phyloP scores from a whole-genome alignment of 768 basidiomycete genomes.

The Psilocybe subaeruginosa region DNA sequence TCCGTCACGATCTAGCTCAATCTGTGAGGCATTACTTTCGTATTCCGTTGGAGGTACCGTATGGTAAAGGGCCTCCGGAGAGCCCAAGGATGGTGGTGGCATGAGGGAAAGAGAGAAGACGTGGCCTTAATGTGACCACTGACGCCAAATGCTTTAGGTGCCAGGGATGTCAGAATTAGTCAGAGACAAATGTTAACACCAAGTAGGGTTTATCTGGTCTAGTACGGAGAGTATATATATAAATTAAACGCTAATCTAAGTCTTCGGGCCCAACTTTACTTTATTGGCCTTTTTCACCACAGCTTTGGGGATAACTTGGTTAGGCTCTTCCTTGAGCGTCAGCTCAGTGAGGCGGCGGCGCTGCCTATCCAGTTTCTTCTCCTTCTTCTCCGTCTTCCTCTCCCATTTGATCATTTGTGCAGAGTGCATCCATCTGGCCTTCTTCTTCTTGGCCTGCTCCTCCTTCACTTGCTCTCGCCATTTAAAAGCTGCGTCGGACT shows the following conservation, averaged over 20 bases:
- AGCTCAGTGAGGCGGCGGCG: conserved; percentile 59
- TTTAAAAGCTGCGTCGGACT: conserved; percentile 76
- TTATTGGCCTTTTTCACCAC: not conserved
- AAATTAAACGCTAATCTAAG: not conserved
- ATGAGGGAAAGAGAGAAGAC: conserved; percentile 19
- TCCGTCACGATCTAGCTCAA: conserved; percentile 32
- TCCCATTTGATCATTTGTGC: conserved; percentile 52
- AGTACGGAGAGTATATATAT: not conserved
- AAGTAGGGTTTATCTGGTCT: not conserved
- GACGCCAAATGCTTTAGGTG: too few species aligned
- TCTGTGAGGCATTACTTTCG: conserved; percentile 24
- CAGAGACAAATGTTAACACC: not conserved
- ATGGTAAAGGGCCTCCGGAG: conserved; percentile 45
- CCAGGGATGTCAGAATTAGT: not conserved
- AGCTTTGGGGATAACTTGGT: conserved; percentile 57
- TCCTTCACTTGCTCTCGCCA: conserved; percentile 64
- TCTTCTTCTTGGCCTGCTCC: conserved; percentile 61
- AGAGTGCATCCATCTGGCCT: conserved; percentile 56
- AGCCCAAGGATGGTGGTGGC: conserved; percentile 31
- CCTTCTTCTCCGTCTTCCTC: conserved; percentile 57
- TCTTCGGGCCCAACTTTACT: not conserved
- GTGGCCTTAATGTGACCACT: not conserved
- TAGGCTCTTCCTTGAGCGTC: conserved; percentile 53
- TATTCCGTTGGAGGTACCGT: conserved; percentile 39
- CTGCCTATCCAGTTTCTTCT: conserved; percentile 54